Evolutionary conservation across 768 basidiomycete genomes (phyloP).

Genomic region (Trametes punicea): DNA sequence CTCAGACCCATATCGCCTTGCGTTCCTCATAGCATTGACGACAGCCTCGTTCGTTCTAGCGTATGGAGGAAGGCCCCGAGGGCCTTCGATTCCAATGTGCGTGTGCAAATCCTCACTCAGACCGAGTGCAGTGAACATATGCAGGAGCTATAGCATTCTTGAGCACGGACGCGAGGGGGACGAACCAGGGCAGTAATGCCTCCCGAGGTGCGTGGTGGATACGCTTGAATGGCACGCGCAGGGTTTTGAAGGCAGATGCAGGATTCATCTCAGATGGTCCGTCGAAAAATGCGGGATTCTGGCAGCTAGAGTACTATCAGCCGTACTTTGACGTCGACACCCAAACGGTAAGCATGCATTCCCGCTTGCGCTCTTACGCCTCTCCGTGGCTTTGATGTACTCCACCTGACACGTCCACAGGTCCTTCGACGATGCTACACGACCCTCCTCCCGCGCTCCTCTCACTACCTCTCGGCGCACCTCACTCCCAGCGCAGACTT

Average conservation of each 20-base stretch:
- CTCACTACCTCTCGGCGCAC: slow-evolving; percentile 60
- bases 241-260: slow-evolving; percentile 23
- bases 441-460: slow-evolving; percentile 71
- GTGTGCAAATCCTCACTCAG: neutral
- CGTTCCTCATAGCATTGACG: slow-evolving; percentile 17
- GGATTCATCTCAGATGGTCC: slow-evolving; percentile 63
- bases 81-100: slow-evolving; percentile 31
- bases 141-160: slow-evolving; percentile 23
- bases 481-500: slow-evolving; percentile 67
- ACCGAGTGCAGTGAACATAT: neutral
- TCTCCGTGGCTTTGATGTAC: slow-evolving; percentile 7
- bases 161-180: slow-evolving; percentile 24
- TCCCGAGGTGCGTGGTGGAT: slow-evolving; percentile 13
- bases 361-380: neutral
- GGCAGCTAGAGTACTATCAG: slow-evolving; percentile 85
- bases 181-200: slow-evolving; percentile 15
- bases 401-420: slow-evolving; percentile 32
- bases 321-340: slow-evolving; percentile 89
- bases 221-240: neutral
- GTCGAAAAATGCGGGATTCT: slow-evolving; percentile 57
- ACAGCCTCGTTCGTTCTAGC: slow-evolving; percentile 22
- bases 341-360: slow-evolving; percentile 45
- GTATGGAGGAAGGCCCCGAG: slow-evolving; percentile 32
- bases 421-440: slow-evolving; percentile 73
- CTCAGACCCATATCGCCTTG: neutral